Percentiles rank a stretch among this genome's conserved stretches.
phyloP scores from a whole-genome alignment of 108 stramenopile species.

The Schizochytrium sp. region DNA sequence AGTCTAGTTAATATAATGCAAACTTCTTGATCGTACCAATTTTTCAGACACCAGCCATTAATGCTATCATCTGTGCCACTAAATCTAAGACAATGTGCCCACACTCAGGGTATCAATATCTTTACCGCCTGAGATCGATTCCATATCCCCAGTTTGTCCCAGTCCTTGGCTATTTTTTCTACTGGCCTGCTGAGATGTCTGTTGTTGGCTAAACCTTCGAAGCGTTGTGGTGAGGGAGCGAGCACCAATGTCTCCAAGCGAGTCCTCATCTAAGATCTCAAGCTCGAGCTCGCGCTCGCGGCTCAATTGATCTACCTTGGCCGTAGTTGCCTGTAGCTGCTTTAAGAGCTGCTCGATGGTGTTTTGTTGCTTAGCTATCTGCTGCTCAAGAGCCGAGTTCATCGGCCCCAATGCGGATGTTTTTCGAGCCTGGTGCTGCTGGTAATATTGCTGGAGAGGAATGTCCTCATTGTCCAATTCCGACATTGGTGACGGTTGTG shows the following conservation, averaged over 20 bases:
- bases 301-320: constrained; percentile 21
- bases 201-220: neutral
- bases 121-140: too few relatives aligned
- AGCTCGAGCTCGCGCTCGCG: constrained; percentile 45
- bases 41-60: too few relatives aligned
- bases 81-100: too few relatives aligned
- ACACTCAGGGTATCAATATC: too few relatives aligned
- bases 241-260: neutral
- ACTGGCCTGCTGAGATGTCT: too few relatives aligned
- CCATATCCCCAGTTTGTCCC: too few relatives aligned
- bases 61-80: too few relatives aligned
- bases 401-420: neutral
- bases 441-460: neutral
- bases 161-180: too few relatives aligned
- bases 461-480: too few relatives aligned
- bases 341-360: neutral
- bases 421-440: neutral
- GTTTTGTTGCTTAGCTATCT: neutral
- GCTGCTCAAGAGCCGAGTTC: neutral
- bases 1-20: too few relatives aligned
- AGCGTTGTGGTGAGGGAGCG: neutral
- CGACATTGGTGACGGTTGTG: too few relatives aligned
- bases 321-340: neutral
- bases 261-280: constrained; percentile 10
- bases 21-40: too few relatives aligned